These are phyloP conservation scores for Gossypium longicalyx DNA, from an alignment of 345 rosid genomes.

Conservation along the genomic window DNA sequence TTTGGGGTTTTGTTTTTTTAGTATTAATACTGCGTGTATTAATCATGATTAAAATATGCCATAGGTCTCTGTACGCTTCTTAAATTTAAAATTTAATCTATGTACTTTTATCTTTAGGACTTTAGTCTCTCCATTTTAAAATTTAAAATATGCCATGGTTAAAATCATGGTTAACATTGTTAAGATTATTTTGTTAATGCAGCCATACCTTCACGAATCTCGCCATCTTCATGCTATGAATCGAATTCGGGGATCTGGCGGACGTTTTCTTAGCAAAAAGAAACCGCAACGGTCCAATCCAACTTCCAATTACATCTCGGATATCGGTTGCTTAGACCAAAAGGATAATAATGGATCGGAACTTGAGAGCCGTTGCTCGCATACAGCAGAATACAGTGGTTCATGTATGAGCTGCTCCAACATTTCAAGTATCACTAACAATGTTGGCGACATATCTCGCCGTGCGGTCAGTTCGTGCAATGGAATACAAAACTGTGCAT, in stretches of 20 bases:
- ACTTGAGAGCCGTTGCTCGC: conserved; percentile 28
- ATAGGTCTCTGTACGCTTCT: too few relatives aligned
- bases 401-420: conserved; percentile 47
- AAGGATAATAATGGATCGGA: conserved; percentile 23
- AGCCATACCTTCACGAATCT: conserved; percentile 90
- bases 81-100: too few relatives aligned
- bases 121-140: too few relatives aligned
- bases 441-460: conserved; percentile 26
- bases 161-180: too few relatives aligned
- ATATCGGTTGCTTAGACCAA: conserved; percentile 8
- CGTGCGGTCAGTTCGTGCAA: background rate
- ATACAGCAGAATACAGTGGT: conserved; percentile 28
- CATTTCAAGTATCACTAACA: conserved; percentile 34
- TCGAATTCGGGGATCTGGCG: conserved; percentile 78
- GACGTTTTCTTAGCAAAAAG: conserved; percentile 65
- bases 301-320: conserved; percentile 20
- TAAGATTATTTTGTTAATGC: conserved; percentile 10
- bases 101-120: too few relatives aligned
- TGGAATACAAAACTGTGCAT: conserved; percentile 23
- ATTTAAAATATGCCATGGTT: too few relatives aligned
- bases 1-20: background rate
- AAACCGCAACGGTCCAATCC: conserved; percentile 41
- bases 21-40: too few relatives aligned
- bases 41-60: too few relatives aligned
- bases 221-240: conserved; percentile 78